Percentiles rank a stretch among this genome's conserved stretches.
Conservation (phyloP, 2,329 filamentous ascomycete genomes). For the Zasmidium cellare region DNA sequence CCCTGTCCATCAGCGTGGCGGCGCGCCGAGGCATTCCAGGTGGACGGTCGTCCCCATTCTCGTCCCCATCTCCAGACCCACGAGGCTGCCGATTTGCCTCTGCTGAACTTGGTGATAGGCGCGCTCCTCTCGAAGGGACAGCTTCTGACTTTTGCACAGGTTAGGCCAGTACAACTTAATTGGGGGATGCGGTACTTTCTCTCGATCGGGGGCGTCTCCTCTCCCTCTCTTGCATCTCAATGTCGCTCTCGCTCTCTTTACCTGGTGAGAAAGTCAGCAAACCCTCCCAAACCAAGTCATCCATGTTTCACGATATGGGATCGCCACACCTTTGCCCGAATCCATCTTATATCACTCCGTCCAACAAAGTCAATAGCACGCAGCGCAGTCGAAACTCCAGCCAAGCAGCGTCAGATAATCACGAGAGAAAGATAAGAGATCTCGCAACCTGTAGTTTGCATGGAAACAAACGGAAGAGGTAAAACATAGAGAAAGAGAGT, state of each 20-base stretch:
- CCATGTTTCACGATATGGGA: background rate
- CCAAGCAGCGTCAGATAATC: background rate
- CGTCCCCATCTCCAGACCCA: background rate
- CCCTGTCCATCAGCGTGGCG: slow-evolving; percentile 11
- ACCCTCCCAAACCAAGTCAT: background rate
- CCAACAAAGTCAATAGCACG: background rate
- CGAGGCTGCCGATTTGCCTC: slow-evolving; percentile 3
- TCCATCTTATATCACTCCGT: background rate
- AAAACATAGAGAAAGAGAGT: background rate
- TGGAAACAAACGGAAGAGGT: background rate
- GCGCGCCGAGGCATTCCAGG: slow-evolving; percentile 14
- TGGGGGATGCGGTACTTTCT: background rate
- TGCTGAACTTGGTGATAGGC: slow-evolving; percentile 5
- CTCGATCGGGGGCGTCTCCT: background rate
- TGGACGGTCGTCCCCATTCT: slow-evolving; percentile 3
- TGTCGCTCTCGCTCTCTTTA: background rate
- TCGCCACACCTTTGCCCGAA: background rate
- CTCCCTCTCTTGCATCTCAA: background rate
- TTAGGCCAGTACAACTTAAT: background rate
- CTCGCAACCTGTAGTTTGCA: background rate
- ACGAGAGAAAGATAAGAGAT: background rate
- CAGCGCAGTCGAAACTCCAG: too few species aligned
- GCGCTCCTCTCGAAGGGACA: slow-evolving; percentile 4
- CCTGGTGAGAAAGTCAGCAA: background rate
- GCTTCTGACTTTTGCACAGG: slow-evolving; percentile 7